Evolutionary conservation across 2,329 filamentous ascomycete species (phyloP).

Genomic region (Arthrobotrys megalospora): DNA sequence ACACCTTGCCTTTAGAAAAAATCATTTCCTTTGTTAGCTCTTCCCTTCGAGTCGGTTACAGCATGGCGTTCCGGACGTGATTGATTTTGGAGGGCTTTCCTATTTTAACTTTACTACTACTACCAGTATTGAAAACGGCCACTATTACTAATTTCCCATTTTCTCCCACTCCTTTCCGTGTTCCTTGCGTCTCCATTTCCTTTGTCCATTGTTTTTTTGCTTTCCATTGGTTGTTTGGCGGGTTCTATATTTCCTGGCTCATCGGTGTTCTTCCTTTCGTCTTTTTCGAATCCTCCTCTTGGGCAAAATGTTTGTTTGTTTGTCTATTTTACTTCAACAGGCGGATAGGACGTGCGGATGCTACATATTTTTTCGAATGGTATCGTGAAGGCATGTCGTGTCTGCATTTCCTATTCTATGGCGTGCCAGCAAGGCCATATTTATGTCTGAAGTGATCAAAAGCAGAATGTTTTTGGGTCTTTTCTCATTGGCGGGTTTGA

Average conservation of each 20-base stretch:
- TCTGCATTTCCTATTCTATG: too few species aligned
- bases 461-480: too few species aligned
- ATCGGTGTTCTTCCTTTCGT: not conserved
- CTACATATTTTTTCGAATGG: not conserved
- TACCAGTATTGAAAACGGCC: slow-evolving; percentile 10
- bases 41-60: slow-evolving; percentile 22
- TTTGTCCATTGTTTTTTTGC: slow-evolving; percentile 19
- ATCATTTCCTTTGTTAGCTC: slow-evolving; percentile 6
- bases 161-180: slow-evolving; percentile 3
- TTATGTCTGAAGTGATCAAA: too few species aligned
- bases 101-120: slow-evolving; percentile 12
- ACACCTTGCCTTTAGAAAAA: not conserved
- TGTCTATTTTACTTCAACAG: not conserved
- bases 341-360: not conserved
- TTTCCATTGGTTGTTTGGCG: slow-evolving; percentile 15
- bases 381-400: not conserved
- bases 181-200: not conserved
- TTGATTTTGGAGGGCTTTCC: slow-evolving; percentile 24
- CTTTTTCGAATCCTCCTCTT: not conserved
- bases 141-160: slow-evolving; percentile 6
- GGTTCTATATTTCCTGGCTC: not conserved
- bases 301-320: slow-evolving; percentile 1
- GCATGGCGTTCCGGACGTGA: slow-evolving; percentile 16
- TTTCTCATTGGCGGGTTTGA: too few species aligned
- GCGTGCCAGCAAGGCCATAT: too few species aligned